Base-by-base conservation (phyloP, 225 moss, liverwort and hornwort genomes). In the Straminergon stramineum region DNA sequence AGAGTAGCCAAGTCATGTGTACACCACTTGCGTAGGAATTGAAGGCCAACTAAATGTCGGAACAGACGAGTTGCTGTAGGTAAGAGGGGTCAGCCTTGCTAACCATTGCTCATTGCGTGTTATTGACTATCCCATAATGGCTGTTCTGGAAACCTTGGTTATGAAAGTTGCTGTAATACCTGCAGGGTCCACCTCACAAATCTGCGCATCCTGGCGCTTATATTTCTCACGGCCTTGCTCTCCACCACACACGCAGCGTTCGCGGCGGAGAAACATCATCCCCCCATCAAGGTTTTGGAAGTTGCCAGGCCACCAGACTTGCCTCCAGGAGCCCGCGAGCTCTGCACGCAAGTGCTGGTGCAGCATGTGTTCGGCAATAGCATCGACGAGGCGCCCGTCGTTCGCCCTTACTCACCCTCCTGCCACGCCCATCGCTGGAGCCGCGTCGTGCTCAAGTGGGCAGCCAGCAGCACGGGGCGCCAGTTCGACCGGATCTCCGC, bases 401-500 rank as follows among this genome's bases (percentile, higher is more conserved):
- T 83, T 17, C 90, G 83, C 39, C 68, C 23, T 21, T 93, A 91
- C 78, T 22, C 78, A 17, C 89, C 87, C 53, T 27, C 66, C 27
- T 92, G 94, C 75, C 45, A 17, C 35, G 66, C 58, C 35, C 67
- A 84, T 51, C 70, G 66, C 27, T 97, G 96, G 96, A 89, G 92
- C 65, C 92, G 87, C 67, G 93, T 98, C 43, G 91, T 96, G 75
- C 91, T 98, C 70, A 94, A 91, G 85, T 96, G 96, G 97, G 91
- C 87, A 57, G 96, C 95, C 17, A 95, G 93, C 48, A 95, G 88
- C 88, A 86, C 71, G 13, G 97, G 96, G 11, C 94, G 95, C n/a
- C 96, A 98, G 75, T 96, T 92, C 87, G 96, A 98, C 76, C 87
- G 97, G 23, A 96, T 98, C 58, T 94, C 96, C 21, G 96, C 92